Base-by-base conservation (phyloP, 768 basidiomycete genomes). In the Phaeolepiota aurea region DNA sequence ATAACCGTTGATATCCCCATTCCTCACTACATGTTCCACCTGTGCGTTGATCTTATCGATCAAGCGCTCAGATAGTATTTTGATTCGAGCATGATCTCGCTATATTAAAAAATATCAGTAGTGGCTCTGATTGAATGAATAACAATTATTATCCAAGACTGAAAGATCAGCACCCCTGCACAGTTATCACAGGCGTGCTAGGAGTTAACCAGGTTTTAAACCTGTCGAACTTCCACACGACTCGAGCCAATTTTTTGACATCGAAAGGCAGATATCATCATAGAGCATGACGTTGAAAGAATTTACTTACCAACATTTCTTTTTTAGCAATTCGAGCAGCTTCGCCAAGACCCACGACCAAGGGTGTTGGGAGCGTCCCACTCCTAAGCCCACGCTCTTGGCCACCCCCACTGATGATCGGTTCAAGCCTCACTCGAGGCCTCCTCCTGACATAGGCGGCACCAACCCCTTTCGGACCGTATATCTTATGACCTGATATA, bases 91-190 rank as follows among this genome's bases (percentile, higher is more conserved):
- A 55, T 87, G 86, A 57, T 99, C 94, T 48, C 79, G 72, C 87
- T 96, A 54, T 1, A 54, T 41, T 31, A 46, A 46, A 56, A 53
- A 61, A 31, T 42, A 30, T 53, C 20, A 51, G 45, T 25, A 38
- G 41, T 37, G 44, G 40, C 3, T 34, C 15, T 37, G 3, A 22
- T 3, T 32, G 41, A 25, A 32, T 14, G 35, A 9, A 21, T 43
- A 18, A 40, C 20, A 36, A 44, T 13, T 28, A 42, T 40, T 13
- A 40, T 14, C 7, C 19, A 16, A 22, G 13, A 32, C 37, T 15
- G 38, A 44, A n/a, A n/a, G n/a, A 44, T 92, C 91, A 92, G 88
- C 76, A 89, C 90, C 91, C 91, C 91, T 91, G 91, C 91, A 91
- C 82, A 43, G 51, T 48, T 41, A 49, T 87, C 89, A 73, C 68